A percentile compares a stretch with the other conserved stretches of the same genome.
phyloP scores from a whole-genome alignment of 2,329 filamentous ascomycete species.

The Paradendryphiella salina region DNA sequence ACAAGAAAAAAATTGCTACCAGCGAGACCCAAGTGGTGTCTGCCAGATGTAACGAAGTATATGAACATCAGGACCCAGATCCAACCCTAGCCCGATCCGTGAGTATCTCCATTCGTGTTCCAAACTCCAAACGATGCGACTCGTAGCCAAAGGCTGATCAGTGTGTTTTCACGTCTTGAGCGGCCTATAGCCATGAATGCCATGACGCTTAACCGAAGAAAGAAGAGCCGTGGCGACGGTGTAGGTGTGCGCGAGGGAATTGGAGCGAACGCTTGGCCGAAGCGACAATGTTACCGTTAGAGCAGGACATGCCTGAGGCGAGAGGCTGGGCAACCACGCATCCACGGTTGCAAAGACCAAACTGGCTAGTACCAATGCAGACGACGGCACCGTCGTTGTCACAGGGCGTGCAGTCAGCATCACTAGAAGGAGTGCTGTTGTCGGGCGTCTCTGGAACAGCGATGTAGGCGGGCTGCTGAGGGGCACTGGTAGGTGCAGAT shows the following conservation, averaged over 20 bases:
- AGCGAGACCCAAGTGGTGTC: conserved; percentile 17
- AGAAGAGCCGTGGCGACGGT: conserved; percentile 35
- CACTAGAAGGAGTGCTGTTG: conserved; percentile 15
- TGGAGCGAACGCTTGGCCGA: conserved; percentile 21
- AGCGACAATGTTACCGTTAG: conserved; percentile 34
- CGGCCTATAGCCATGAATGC: conserved; percentile 1
- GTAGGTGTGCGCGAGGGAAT: conserved; percentile 35
- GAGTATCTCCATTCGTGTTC: conserved; percentile 14
- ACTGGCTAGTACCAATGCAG: conserved; percentile 50
- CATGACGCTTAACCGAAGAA: conserved; percentile 24
- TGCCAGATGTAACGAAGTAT: conserved; percentile 13
- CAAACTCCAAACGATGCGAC: conserved; percentile 33
- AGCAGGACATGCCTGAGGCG: conserved; percentile 50
- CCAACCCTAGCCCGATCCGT: conserved; percentile 8
- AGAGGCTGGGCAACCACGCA: conserved; percentile 49
- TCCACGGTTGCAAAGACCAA: conserved; percentile 52
- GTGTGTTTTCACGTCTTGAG: conserved; percentile 5
- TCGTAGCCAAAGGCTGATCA: conserved; percentile 14
- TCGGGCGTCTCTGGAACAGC: conserved; percentile 6
- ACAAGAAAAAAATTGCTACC: conserved; percentile 10
- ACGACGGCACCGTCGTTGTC: conserved; percentile 48
- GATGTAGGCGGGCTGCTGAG: conserved; percentile 10
- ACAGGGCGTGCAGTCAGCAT: conserved; percentile 42
- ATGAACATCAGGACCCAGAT: conserved; percentile 24
- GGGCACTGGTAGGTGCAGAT: conserved; percentile 13